Evolutionary conservation across 495 filamentous ascomycete genomes (phyloP).

Genomic region (Penicillium cosmopolitanum): DNA sequence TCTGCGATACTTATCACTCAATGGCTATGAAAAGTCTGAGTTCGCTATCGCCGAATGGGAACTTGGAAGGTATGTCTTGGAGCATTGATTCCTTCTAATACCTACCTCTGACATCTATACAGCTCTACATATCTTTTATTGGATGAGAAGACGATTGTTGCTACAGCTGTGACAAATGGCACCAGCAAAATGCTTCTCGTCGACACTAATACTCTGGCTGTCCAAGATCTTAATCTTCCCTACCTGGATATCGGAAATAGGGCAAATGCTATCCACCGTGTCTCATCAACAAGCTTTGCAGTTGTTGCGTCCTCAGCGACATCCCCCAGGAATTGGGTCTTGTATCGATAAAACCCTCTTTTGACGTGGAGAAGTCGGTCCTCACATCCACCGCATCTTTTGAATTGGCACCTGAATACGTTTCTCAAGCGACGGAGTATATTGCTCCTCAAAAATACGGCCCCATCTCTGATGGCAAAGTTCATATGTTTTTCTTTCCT

Average conservation of each 20-base stretch:
- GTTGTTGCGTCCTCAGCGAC: constrained; percentile 26
- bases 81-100: neutral
- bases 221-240: constrained; percentile 27
- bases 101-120: neutral
- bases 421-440: constrained; percentile 38
- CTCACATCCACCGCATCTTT: constrained; percentile 32
- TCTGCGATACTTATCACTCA: constrained; percentile 18
- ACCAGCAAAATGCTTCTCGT: constrained; percentile 29
- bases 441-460: constrained; percentile 31
- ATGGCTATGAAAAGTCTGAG: constrained; percentile 42
- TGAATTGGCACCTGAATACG: constrained; percentile 25
- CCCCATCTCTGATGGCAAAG: constrained; percentile 23
- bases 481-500: constrained; percentile 48
- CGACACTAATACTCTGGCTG: constrained; percentile 19
- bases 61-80: constrained; percentile 37
- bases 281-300: constrained; percentile 26
- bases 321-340: constrained; percentile 28
- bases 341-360: constrained; percentile 17
- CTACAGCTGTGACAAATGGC: constrained; percentile 30
- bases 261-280: constrained; percentile 20
- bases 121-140: constrained; percentile 43
- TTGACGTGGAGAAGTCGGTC: constrained; percentile 18
- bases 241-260: constrained; percentile 24
- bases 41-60: constrained; percentile 44
- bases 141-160: constrained; percentile 40